Percentiles rank a stretch among this genome's conserved stretches.
These are phyloP conservation scores for Serendipita sp. DNA, from an alignment of 768 basidiomycete species.

Conservation along the genomic window DNA sequence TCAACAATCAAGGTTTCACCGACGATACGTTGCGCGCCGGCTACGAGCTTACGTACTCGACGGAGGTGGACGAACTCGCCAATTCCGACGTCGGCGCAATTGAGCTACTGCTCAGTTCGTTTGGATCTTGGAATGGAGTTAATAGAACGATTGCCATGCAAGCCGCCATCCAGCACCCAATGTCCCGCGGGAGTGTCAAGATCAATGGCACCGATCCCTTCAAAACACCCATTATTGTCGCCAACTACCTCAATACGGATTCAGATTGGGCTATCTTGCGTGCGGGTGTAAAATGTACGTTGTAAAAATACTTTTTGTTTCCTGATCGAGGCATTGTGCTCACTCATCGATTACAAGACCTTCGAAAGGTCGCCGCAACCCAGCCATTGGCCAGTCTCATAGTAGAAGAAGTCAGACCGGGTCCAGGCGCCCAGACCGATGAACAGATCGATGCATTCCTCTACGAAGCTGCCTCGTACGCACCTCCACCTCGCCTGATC, in stretches of 20 bases:
- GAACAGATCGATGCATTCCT: slow-evolving; percentile 32
- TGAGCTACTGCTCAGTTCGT: slow-evolving; percentile 37
- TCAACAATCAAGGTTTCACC: slow-evolving; percentile 4
- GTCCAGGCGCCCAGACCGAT: slow-evolving; percentile 8
- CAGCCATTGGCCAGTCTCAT: slow-evolving; percentile 2
- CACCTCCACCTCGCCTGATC: background rate
- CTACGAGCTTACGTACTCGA: slow-evolving; percentile 7
- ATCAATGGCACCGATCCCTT: slow-evolving; percentile 46
- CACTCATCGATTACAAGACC: background rate
- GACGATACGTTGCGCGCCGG: slow-evolving; percentile 3
- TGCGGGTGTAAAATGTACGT: background rate
- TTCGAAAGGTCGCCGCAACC: background rate
- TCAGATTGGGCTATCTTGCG: background rate
- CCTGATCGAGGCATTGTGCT: no score
- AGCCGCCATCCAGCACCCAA: slow-evolving; percentile 48
- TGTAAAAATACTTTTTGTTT: background rate
- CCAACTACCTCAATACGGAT: slow-evolving; percentile 32
- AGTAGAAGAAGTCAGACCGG: slow-evolving; percentile 7
- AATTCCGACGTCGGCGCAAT: slow-evolving; percentile 18
- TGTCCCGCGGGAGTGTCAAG: slow-evolving; percentile 41
- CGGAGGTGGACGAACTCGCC: slow-evolving; percentile 2
- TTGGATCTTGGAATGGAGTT: slow-evolving; percentile 18
- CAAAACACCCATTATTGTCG: slow-evolving; percentile 44
- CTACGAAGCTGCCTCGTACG: slow-evolving; percentile 13
- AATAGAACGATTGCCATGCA: slow-evolving; percentile 35